Percentiles rank a stretch among this genome's conserved stretches.
Conservation (phyloP, 768 basidiomycete genomes). For the Serendipita sp. region DNA sequence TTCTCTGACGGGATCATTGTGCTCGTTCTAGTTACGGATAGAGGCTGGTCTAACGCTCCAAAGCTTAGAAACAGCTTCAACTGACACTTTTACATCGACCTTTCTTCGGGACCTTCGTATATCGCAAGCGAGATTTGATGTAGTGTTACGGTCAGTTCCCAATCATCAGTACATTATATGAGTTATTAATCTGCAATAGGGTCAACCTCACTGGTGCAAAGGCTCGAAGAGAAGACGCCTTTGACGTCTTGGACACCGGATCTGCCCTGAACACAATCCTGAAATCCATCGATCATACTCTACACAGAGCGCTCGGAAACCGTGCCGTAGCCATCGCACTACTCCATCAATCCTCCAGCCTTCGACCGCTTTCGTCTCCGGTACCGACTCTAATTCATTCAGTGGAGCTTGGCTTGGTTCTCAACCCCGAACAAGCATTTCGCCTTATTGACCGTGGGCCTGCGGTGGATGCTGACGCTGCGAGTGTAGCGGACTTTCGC, state of each 20-base stretch:
- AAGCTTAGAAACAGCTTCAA: conserved; percentile 32
- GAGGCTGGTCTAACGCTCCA: conserved; percentile 66
- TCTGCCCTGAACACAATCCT: conserved; percentile 41
- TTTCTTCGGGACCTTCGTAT: conserved; percentile 62
- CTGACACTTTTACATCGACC: conserved; percentile 50
- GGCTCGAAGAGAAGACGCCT: conserved; percentile 20
- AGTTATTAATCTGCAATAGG: conserved; percentile 20
- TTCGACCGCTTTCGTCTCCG: conserved; percentile 22
- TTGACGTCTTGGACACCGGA: conserved; percentile 40
- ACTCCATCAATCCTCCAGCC: conserved; percentile 18
- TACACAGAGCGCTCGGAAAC: conserved; percentile 53
- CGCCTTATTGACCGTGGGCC: conserved; percentile 90
- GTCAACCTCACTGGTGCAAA: conserved; percentile 38
- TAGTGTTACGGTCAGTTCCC: conserved; percentile 39
- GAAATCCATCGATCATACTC: conserved; percentile 29
- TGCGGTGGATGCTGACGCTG: conserved; percentile 39
- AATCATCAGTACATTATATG: background rate
- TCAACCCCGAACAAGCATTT: conserved; percentile 54
- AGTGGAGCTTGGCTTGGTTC: conserved; percentile 62
- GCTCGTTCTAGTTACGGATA: conserved; percentile 38
- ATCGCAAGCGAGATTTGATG: conserved; percentile 54
- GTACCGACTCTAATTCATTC: conserved; percentile 31
- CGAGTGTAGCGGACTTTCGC: conserved; percentile 45
- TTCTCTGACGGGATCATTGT: background rate
- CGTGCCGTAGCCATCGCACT: conserved; percentile 51